Conservation (phyloP, 164 flowering plant species). For the Chloranthus sessilifolius region DNA sequence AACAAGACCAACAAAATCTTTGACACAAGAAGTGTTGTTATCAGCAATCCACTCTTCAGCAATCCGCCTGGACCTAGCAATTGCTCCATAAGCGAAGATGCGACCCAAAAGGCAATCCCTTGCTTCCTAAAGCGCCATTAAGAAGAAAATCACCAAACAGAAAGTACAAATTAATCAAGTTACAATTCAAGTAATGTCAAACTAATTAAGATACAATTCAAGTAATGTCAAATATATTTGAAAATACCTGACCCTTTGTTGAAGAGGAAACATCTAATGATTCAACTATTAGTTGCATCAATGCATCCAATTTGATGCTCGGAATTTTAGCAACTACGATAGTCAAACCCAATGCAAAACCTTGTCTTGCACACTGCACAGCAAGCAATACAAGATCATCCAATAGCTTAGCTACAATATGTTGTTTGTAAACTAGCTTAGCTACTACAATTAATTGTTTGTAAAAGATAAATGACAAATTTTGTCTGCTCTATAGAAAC, state of each 20-base stretch:
- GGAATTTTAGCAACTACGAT: conserved; percentile 37
- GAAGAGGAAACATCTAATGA: conserved; percentile 82
- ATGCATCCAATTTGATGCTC: conserved; percentile 47
- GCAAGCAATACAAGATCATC: conserved; percentile 13
- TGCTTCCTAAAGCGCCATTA: conserved; percentile 56
- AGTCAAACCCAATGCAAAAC: conserved; percentile 85
- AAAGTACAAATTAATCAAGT: not conserved
- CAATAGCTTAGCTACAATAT: conserved; percentile 1
- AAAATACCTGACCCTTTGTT: conserved; percentile 89
- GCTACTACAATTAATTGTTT: no score
- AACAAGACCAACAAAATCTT: conserved; percentile 51
- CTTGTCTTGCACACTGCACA: conserved; percentile 95
- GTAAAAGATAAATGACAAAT: no score
- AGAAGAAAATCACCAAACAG: conserved; percentile 7
- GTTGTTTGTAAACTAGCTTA: no score
- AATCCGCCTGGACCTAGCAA: conserved; percentile 77
- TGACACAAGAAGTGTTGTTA: conserved; percentile 40
- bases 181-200: not conserved
- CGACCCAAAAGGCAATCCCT: conserved; percentile 85
- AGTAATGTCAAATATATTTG: not conserved
- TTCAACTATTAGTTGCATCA: conserved; percentile 63
- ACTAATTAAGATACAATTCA: not conserved
- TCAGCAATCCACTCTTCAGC: conserved; percentile 51
- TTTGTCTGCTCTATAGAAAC: no score
- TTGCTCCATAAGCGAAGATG: conserved; percentile 89